These are phyloP conservation scores for Microsporum audouinii DNA, from an alignment of 2,329 filamentous ascomycete genomes.

Conservation along the genomic window DNA sequence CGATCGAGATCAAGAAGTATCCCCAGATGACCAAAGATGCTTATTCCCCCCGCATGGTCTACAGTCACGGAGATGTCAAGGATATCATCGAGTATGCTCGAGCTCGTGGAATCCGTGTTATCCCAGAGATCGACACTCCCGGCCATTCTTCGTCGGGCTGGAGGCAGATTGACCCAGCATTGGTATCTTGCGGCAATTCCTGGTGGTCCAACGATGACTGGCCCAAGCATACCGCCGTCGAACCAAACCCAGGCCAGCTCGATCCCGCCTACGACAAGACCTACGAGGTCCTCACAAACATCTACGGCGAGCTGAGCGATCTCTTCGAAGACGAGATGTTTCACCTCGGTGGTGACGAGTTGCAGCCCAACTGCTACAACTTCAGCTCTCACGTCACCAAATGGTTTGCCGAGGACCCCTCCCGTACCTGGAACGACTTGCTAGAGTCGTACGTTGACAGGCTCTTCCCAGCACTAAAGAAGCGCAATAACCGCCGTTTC, in stretches of 20 bases:
- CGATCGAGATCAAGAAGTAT: constrained; percentile 39
- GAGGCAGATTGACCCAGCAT: constrained; percentile 45
- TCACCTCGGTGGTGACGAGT: constrained; percentile 46
- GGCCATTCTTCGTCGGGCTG: constrained; percentile 47
- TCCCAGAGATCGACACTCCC: constrained; percentile 54
- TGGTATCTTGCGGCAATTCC: constrained; percentile 45
- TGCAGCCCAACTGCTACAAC: constrained; percentile 48
- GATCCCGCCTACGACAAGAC: constrained; percentile 47
- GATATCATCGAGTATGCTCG: constrained; percentile 41
- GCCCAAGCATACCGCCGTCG: constrained; percentile 43
- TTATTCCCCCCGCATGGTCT: constrained; percentile 41
- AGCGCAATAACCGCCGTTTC: constrained; percentile 38
- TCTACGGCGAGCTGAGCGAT: constrained; percentile 43
- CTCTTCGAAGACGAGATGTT: constrained; percentile 45
- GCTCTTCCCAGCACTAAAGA: constrained; percentile 41
- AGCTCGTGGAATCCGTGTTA: constrained; percentile 46
- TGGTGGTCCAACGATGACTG: constrained; percentile 53
- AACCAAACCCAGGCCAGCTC: constrained; percentile 47
- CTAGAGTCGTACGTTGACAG: constrained; percentile 45
- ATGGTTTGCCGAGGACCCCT: constrained; percentile 42
- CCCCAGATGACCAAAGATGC: constrained; percentile 45
- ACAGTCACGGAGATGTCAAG: constrained; percentile 34
- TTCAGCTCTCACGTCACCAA: constrained; percentile 40
- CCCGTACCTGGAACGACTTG: constrained; percentile 42
- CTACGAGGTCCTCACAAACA: constrained; percentile 43